A percentile compares a stretch with the other conserved stretches of the same genome.
Evolutionary conservation across 2,329 filamentous ascomycete genomes (phyloP).

Genomic region (Pseudomassariella vexata): DNA sequence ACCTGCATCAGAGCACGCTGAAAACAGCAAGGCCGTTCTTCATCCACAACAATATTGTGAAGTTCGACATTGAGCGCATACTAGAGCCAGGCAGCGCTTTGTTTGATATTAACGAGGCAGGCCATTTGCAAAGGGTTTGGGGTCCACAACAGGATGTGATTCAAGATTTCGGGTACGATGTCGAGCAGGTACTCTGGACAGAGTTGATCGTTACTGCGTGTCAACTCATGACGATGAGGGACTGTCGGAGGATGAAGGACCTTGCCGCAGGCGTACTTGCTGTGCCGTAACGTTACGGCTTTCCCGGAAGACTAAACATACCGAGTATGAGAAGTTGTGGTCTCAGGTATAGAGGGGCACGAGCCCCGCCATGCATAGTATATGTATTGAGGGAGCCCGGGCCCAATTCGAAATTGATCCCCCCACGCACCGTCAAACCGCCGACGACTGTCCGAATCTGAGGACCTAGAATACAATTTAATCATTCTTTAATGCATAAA

Average conservation of each 20-base stretch:
- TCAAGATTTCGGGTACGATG: conserved; percentile 5
- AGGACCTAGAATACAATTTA: too few species aligned
- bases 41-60: conserved; percentile 5
- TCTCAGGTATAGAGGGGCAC: too few species aligned
- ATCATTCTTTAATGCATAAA: too few species aligned
- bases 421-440: too few species aligned
- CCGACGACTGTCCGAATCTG: too few species aligned
- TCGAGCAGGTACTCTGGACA: conserved; percentile 4
- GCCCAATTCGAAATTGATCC: too few species aligned
- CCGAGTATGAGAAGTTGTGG: too few species aligned
- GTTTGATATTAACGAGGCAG: background rate
- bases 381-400: too few species aligned
- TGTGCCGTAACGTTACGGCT: too few species aligned
- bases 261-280: background rate
- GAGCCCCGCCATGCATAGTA: too few species aligned
- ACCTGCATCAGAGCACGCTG: too few species aligned
- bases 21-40: conserved; percentile 2
- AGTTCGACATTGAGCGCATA: conserved; percentile 3
- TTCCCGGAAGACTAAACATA: too few species aligned
- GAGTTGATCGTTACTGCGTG: conserved; percentile 2
- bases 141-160: background rate
- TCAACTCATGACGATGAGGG: background rate
- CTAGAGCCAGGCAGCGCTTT: background rate
- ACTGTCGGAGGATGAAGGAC: background rate
- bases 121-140: conserved; percentile 1